Percentiles rank a stretch among this genome's conserved stretches.
These are phyloP conservation scores for Daldinia caldariorum DNA, from an alignment of 495 filamentous ascomycete species.

Conservation along the genomic window DNA sequence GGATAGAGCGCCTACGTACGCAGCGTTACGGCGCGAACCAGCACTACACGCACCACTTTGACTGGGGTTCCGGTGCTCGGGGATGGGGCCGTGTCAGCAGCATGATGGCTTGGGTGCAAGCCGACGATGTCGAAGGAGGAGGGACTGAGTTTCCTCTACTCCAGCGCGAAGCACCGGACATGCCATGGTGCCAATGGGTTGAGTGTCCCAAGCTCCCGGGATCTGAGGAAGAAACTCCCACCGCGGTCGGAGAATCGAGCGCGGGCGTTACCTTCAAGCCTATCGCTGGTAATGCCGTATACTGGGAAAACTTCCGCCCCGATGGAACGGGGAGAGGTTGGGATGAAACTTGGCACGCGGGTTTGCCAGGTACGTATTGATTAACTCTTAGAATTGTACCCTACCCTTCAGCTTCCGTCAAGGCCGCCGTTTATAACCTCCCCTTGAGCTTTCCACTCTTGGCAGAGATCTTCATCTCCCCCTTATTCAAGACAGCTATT, in stretches of 20 bases:
- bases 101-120: constrained; percentile 58
- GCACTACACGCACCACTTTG: constrained; percentile 59
- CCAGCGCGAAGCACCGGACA: constrained; percentile 36
- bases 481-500: constrained; percentile 3
- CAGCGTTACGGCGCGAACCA: constrained; percentile 55
- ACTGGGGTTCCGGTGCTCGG: constrained; percentile 53
- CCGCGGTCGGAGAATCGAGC: constrained; percentile 6
- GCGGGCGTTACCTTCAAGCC: constrained; percentile 54
- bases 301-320: constrained; percentile 61
- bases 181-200: constrained; percentile 57
- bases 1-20: constrained; percentile 56
- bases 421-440: background rate
- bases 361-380: constrained; percentile 49
- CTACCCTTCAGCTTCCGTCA: background rate
- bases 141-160: constrained; percentile 59
- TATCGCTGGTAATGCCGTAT: constrained; percentile 58
- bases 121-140: constrained; percentile 51
- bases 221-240: background rate
- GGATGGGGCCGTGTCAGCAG: constrained; percentile 61
- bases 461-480: background rate
- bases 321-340: constrained; percentile 56
- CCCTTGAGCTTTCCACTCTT: background rate
- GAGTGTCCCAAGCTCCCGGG: constrained; percentile 46
- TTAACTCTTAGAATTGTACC: background rate
- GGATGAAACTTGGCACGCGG: constrained; percentile 61